These are phyloP conservation scores for Fallopia convolvulus DNA, from an alignment of 148 eudicot species.

Conservation along the genomic window DNA sequence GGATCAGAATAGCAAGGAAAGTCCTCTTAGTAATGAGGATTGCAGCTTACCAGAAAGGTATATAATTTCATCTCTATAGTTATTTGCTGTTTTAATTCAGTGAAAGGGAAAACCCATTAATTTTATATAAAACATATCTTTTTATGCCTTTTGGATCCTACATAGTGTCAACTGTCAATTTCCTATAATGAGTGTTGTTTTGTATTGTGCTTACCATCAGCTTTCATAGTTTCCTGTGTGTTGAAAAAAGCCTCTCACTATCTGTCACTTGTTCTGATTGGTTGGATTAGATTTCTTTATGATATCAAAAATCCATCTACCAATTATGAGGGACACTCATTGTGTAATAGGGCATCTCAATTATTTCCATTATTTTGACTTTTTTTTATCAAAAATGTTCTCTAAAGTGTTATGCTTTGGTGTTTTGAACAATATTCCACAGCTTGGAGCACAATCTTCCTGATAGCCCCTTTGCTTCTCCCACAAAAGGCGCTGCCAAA, in stretches of 20 bases:
- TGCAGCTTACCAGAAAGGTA: conserved; percentile 68
- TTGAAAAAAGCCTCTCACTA: neutral
- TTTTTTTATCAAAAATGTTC: neutral
- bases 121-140: neutral
- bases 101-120: neutral
- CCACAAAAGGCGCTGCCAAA: conserved; percentile 37
- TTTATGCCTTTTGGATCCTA: conserved; percentile 8
- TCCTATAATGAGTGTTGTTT: neutral
- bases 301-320: neutral
- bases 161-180: neutral
- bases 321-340: neutral
- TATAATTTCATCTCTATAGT: neutral
- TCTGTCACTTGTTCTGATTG: neutral
- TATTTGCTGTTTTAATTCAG: neutral
- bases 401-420: neutral
- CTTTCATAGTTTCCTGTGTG: neutral
- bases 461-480: conserved; percentile 84
- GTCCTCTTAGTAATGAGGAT: conserved; percentile 30
- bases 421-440: neutral
- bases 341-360: neutral
- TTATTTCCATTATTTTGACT: neutral
- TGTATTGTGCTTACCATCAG: neutral
- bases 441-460: conserved; percentile 75
- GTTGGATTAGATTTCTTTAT: neutral
- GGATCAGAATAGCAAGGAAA: conserved; percentile 31